These are phyloP conservation scores for Vittaforma corneae DNA, from an alignment of 371 early-diverging fungal species.

Conservation along the genomic window DNA sequence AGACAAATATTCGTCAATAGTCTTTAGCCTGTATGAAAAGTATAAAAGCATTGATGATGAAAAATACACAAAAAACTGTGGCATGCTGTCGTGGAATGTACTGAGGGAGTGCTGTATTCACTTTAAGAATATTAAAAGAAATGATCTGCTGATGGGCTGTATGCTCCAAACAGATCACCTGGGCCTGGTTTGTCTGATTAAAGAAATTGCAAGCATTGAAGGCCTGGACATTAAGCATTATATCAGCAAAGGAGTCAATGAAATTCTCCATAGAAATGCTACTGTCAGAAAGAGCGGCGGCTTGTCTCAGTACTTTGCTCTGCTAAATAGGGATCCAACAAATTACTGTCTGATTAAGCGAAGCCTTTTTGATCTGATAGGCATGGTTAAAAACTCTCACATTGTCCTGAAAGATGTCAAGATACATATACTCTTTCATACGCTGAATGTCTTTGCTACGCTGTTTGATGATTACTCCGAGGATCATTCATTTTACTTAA, in stretches of 20 bases:
- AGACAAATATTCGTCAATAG: too few relatives aligned
- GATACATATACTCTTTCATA: conserved; percentile 5
- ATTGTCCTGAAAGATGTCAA: neutral
- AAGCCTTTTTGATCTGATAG: neutral
- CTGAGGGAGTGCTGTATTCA: conserved; percentile 5
- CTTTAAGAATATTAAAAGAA: neutral
- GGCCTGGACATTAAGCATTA: neutral
- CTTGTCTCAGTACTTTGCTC: neutral
- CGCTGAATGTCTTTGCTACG: conserved; percentile 1
- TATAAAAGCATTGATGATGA: neutral
- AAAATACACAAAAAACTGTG: too few relatives aligned
- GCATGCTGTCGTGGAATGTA: neutral
- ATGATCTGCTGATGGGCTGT: neutral
- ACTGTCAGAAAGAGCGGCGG: conserved; percentile 14
- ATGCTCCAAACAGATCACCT: neutral
- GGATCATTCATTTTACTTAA: conserved; percentile 2
- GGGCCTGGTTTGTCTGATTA: neutral
- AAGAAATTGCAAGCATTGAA: neutral
- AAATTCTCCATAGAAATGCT: neutral
- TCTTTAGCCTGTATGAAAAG: neutral
- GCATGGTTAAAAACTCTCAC: neutral
- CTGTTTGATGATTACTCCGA: neutral
- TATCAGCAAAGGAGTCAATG: neutral
- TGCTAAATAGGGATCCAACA: neutral
- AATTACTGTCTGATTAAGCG: neutral